Evolutionary conservation across 2,329 filamentous ascomycete species (phyloP).

Genomic region (Penicillium nordicum): DNA sequence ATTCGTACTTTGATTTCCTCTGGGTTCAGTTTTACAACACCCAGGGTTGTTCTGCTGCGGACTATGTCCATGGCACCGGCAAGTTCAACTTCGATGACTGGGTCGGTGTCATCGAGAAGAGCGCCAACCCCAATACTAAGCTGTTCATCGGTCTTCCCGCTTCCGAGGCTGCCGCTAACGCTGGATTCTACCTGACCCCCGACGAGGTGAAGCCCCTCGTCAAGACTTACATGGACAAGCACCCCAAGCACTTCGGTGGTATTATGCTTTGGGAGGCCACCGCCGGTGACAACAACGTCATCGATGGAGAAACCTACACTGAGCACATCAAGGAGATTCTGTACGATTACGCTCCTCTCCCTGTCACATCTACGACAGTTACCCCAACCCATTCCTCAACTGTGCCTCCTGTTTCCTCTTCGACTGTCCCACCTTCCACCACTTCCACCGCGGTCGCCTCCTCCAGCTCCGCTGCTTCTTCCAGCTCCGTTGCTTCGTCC

Average conservation of each 20-base stretch:
- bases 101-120: slow-evolving; percentile 38
- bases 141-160: slow-evolving; percentile 54
- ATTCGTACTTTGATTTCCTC: slow-evolving; percentile 51
- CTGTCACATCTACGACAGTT: slow-evolving; percentile 13
- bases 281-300: slow-evolving; percentile 45
- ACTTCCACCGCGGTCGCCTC: slow-evolving; percentile 1
- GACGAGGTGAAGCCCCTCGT: slow-evolving; percentile 47
- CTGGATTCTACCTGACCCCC: slow-evolving; percentile 47
- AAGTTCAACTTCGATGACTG: slow-evolving; percentile 49
- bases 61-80: slow-evolving; percentile 36
- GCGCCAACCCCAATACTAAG: slow-evolving; percentile 46
- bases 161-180: slow-evolving; percentile 26
- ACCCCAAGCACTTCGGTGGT: slow-evolving; percentile 51
- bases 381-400: slow-evolving; percentile 11
- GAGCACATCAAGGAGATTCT: slow-evolving; percentile 50
- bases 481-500: background rate
- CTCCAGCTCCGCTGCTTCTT: background rate
- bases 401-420: background rate
- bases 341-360: slow-evolving; percentile 21
- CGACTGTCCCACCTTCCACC: background rate
- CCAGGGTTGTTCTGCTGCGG: slow-evolving; percentile 47
- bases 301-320: slow-evolving; percentile 45
- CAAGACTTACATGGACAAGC: slow-evolving; percentile 39
- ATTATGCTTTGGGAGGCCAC: slow-evolving; percentile 60
- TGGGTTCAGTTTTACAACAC: slow-evolving; percentile 59